phyloP scores from a whole-genome alignment of 208 protist genomes.

The Naegleria gruberi region DNA sequence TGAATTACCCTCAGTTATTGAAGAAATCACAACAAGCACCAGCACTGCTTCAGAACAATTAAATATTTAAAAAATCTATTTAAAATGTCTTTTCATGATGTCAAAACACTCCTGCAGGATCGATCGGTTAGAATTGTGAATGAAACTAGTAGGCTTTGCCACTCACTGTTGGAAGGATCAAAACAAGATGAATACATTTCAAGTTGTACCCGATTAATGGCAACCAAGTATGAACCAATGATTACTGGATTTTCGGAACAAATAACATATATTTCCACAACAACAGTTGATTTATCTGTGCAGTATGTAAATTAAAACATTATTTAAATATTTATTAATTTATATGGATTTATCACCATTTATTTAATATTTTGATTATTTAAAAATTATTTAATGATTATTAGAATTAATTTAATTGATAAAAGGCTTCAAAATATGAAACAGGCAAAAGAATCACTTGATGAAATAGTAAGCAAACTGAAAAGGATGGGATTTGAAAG shows the following conservation, averaged over 20 bases:
- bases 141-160: not conserved
- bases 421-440: not conserved
- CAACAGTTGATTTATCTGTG: not conserved
- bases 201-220: not conserved
- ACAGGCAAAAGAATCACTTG: not conserved
- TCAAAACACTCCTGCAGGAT: not conserved
- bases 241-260: not conserved
- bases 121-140: not conserved
- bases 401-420: not conserved
- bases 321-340: no score
- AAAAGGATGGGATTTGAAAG: not conserved
- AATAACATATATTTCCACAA: not conserved
- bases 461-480: not conserved
- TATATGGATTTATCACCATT: not conserved
- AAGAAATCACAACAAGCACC: no score
- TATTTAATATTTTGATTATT: not conserved
- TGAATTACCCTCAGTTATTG: no score
- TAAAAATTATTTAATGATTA: not conserved
- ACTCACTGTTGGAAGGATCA: not conserved
- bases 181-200: constrained; percentile 6
- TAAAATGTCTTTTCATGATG: not conserved
- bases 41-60: no score
- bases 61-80: no score
- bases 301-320: no score
- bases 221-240: not conserved